Evolutionary conservation across 1,139 yeast genomes (phyloP), one percentile per base, ranked within the genome.

Genomic region (Barnettozyma hawaiiensis): DNA sequence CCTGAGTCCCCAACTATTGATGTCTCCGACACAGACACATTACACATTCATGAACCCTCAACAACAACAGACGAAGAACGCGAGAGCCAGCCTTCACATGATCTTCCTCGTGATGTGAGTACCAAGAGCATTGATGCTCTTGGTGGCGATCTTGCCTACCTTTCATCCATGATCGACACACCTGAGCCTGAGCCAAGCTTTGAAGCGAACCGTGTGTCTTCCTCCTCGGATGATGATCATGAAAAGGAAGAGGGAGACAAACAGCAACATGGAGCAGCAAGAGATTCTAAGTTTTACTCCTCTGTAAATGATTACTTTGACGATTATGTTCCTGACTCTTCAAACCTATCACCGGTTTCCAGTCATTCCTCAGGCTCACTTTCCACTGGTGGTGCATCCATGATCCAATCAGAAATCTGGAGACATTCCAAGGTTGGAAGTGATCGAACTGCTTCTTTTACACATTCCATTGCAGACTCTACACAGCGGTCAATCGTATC

Each of bases 361-460:
- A 41, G 45, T 6, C 50, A 45, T 63, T 76, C 26, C 57, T 73
- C 53, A 1, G 59, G 60, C 0, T 56, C 60, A 1, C 39, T 54
- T 24, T 56, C 60, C 7, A 56, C 60, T 1, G 60, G 60, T 16
- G 54, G 56, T 12, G 49, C 46, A 26, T 54, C 60, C 2, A 32
- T 32, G 35, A 51, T 55, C 9, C 52, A 38, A 29, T 48, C 55
- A 40, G 57, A 53, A 35, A 35, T 47, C 4, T 52, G 50, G 37
- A 46, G 58, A 43, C 44, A 51, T 12, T 53, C 57, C 7, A 53
- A 46, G 43, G 3, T 49, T 22, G 24, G 24, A 14, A 53, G 56
- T 40, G 58, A 54, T 26, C 40, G 55, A 22, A 46, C 55, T 2
- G 49, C 49, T 4, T 53, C 57, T 7, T 42, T 52, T 19, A 47